phyloP scores from a whole-genome alignment of 83 land plant species.

The Diphasiastrum complanatum region DNA sequence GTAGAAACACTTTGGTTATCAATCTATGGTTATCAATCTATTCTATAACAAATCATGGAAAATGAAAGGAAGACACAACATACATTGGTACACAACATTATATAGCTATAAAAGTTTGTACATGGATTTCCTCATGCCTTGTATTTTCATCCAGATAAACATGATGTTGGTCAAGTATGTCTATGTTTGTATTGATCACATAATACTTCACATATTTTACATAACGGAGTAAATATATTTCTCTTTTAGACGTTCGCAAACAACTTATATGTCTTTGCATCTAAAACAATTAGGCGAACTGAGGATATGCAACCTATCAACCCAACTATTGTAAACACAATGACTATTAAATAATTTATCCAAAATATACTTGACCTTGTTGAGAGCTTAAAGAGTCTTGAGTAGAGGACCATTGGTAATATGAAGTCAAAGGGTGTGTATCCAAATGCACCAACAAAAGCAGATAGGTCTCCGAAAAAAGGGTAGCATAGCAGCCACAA shows the following conservation, averaged over 20 bases:
- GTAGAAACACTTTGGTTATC: no score
- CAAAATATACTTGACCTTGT: slow-evolving; percentile 37
- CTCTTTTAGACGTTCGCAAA: slow-evolving; percentile 55
- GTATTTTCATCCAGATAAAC: no score
- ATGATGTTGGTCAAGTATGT: no score
- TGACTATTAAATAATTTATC: slow-evolving; percentile 40
- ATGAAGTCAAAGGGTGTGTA: slow-evolving; percentile 79
- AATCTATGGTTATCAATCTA: no score
- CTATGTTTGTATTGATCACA: no score
- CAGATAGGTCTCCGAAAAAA: slow-evolving; percentile 82
- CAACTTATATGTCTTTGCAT: slow-evolving; percentile 49
- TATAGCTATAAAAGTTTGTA: no score
- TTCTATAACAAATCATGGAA: no score
- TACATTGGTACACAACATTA: no score
- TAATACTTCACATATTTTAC: no score
- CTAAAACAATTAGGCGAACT: slow-evolving; percentile 47
- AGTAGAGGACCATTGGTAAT: slow-evolving; percentile 62
- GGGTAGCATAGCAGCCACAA: slow-evolving; percentile 82
- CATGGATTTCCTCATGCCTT: no score
- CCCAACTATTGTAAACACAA: slow-evolving; percentile 32
- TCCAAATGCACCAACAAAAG: slow-evolving; percentile 77
- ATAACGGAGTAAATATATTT: no score
- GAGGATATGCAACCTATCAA: slow-evolving; percentile 49
- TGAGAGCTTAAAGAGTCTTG: slow-evolving; percentile 49
- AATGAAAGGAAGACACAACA: no score